Percentiles rank a stretch among this genome's conserved stretches.
Evolutionary conservation across 1,139 yeast genomes (phyloP).

Genomic region (Blastobotrys proliferans): DNA sequence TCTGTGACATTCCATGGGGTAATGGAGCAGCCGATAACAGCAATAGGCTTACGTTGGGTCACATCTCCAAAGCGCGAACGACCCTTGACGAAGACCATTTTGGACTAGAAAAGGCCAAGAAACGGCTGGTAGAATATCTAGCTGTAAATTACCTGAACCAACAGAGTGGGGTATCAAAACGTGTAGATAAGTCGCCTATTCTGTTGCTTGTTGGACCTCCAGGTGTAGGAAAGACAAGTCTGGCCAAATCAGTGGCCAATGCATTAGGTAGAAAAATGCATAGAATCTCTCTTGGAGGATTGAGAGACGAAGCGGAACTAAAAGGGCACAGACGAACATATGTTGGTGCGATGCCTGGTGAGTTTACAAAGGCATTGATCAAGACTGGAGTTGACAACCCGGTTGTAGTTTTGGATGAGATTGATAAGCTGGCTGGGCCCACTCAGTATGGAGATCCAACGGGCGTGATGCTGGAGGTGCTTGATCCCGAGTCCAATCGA

Average conservation of each 20-base stretch:
- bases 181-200: conserved; percentile 56
- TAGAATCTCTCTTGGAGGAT: conserved; percentile 82
- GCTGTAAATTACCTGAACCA: conserved; percentile 67
- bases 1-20: conserved; percentile 56
- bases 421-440: conserved; percentile 67
- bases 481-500: conserved; percentile 87
- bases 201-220: conserved; percentile 89
- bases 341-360: conserved; percentile 93
- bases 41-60: conserved; percentile 37
- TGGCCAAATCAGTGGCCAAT: conserved; percentile 82
- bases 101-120: conserved; percentile 79
- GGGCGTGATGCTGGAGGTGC: conserved; percentile 82
- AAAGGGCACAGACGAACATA: conserved; percentile 91
- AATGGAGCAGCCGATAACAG: conserved; percentile 24
- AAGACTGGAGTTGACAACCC: conserved; percentile 83
- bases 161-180: conserved; percentile 14
- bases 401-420: conserved; percentile 82
- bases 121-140: conserved; percentile 72
- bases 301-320: conserved; percentile 85
- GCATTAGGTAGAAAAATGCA: conserved; percentile 77
- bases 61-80: conserved; percentile 51
- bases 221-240: conserved; percentile 90
- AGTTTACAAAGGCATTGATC: conserved; percentile 71
- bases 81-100: conserved; percentile 77
- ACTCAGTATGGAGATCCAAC: conserved; percentile 82